phyloP scores from a whole-genome alignment of 225 moss, liverwort and hornwort species.

The Straminergon stramineum region DNA sequence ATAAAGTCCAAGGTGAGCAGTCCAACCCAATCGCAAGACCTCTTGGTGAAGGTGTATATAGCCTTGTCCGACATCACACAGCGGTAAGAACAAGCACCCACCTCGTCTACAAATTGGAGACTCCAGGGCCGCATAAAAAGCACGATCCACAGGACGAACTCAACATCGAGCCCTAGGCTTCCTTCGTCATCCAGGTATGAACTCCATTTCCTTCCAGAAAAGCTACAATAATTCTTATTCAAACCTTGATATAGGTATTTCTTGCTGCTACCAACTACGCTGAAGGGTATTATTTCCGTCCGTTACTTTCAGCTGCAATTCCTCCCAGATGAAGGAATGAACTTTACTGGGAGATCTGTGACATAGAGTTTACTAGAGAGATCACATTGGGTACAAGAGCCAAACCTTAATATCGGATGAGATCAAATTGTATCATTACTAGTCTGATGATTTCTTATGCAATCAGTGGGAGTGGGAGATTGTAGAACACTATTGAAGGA shows the following conservation, averaged over 20 bases:
- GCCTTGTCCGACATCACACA: slow-evolving; percentile 24
- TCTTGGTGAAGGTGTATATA: slow-evolving; percentile 35
- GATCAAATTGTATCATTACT: background rate
- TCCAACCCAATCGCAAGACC: slow-evolving; percentile 19
- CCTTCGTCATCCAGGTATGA: slow-evolving; percentile 30
- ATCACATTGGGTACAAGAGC: background rate
- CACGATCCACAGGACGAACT: slow-evolving; percentile 21
- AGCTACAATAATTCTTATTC: background rate
- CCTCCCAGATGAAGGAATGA: background rate
- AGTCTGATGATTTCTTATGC: background rate
- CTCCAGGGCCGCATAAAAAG: slow-evolving; percentile 20
- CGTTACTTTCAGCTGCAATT: background rate
- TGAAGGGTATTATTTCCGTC: background rate
- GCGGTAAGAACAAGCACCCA: slow-evolving; percentile 27
- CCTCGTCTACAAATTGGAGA: slow-evolving; percentile 36
- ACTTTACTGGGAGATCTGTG: background rate
- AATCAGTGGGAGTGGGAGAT: background rate
- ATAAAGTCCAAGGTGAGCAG: slow-evolving; percentile 7
- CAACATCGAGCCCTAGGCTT: slow-evolving; percentile 29
- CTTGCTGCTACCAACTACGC: no score
- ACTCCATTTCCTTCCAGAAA: background rate
- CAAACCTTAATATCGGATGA: background rate
- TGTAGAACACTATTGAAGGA: background rate
- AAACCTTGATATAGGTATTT: background rate
- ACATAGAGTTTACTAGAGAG: background rate